Conservation (phyloP, 1,284 basidiomycete genomes). For the Testicularia cyperi region DNA sequence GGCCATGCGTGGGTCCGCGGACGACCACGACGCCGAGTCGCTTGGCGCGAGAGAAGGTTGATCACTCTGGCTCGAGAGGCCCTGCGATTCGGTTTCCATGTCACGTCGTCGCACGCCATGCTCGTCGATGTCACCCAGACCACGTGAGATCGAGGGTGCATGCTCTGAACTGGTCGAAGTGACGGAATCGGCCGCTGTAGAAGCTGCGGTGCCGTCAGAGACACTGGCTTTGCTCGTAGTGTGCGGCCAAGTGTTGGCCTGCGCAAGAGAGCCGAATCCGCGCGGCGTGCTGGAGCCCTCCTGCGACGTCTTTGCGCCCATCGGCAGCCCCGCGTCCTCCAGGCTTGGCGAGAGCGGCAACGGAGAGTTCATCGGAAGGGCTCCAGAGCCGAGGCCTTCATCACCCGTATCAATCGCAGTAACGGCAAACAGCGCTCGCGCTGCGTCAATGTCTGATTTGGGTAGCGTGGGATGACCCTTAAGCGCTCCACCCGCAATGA, state of each 20-base stretch:
- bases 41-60: conserved; percentile 24
- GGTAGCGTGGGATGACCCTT: conserved; percentile 9
- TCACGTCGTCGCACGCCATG: conserved; percentile 33
- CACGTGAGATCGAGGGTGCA: background rate
- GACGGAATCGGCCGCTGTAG: conserved; percentile 4
- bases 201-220: conserved; percentile 1
- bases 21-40: conserved; percentile 47
- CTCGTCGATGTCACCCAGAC: conserved; percentile 26
- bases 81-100: conserved; percentile 24
- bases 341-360: conserved; percentile 16
- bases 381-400: background rate
- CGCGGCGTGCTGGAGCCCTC: conserved; percentile 29
- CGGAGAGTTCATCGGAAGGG: conserved; percentile 26
- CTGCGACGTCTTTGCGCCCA: conserved; percentile 1
- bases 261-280: conserved; percentile 8
- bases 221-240: conserved; percentile 5
- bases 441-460: conserved; percentile 22
- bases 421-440: conserved; percentile 6
- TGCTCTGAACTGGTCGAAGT: conserved; percentile 7
- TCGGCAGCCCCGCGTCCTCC: conserved; percentile 10
- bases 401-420: conserved; percentile 5
- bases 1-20: conserved; percentile 33
- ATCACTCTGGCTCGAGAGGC: conserved; percentile 14
- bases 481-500: background rate
- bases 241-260: conserved; percentile 35